Evolutionary conservation across 331 rosid species (phyloP).

Genomic region (Prunus yedoensis): DNA sequence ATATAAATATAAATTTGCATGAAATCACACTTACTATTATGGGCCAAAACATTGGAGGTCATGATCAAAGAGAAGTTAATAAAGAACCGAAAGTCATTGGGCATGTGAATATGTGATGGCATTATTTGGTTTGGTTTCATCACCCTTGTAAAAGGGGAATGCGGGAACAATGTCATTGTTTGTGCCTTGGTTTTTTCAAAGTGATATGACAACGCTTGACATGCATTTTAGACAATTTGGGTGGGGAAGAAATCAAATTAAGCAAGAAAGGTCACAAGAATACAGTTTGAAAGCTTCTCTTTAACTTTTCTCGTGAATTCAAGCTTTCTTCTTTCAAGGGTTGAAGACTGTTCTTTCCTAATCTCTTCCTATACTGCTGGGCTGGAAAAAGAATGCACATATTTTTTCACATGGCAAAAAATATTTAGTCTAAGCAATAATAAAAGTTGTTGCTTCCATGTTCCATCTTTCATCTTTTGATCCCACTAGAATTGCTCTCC

Average conservation of each 20-base stretch:
- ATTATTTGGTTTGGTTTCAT: too few species aligned
- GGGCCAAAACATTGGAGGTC: background rate
- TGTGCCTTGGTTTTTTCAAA: background rate
- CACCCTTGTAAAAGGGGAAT: background rate
- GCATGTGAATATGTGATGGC: background rate
- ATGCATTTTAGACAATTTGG: background rate
- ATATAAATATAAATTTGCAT: too few species aligned
- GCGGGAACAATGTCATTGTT: background rate
- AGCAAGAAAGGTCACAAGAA: background rate
- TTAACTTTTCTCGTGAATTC: background rate
- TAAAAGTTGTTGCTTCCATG: too few species aligned
- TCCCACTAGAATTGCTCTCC: too few species aligned
- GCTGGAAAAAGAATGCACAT: too few species aligned
- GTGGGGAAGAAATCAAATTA: constrained; percentile 1
- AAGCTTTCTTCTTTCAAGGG: too few species aligned
- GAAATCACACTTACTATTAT: background rate
- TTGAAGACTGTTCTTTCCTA: too few species aligned
- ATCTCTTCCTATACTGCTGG: too few species aligned
- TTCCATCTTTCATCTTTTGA: too few species aligned
- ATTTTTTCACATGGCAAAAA: too few species aligned
- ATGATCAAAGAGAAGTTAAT: background rate
- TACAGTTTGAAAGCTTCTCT: background rate
- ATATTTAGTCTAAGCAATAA: too few species aligned
- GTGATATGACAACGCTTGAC: background rate
- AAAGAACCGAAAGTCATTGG: background rate